Base-by-base conservation (phyloP, 805 yeast species). In the Ogataea siamensis region DNA sequence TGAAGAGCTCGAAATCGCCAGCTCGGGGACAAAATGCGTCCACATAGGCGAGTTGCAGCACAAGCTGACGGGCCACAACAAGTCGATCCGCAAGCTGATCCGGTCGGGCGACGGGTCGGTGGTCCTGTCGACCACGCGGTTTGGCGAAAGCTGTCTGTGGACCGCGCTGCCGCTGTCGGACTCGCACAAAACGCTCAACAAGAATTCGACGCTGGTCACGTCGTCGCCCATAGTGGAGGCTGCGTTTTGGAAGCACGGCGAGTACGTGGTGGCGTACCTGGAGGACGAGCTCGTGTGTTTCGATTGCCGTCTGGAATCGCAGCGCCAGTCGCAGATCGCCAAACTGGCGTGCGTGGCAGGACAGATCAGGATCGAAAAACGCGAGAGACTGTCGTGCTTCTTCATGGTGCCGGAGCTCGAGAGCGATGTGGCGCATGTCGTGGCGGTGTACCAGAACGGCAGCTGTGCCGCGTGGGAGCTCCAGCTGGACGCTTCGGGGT, bases 51-150 rank as follows among this genome's bases (percentile, higher is more conserved):
- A 45, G 5, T 47, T 79, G 7, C 63, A 68, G 16, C 71, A 79
- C 45, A 80, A 83, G 48, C 75, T 82, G 38, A 87, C 94, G 2
- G 98, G 98, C 1, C 96, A 88, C 55, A 74, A 78, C 39, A 88
- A 88, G 54, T 85, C 96, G 0, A 79, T 89, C 15, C 77, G 75
- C 47, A 71, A 69, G 33, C 58, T 89, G 3, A 64, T 76, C 12
- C 76, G 88, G 50, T 83, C 95, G 1, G 64, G 77, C 5, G 76
- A 78, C 51, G 91, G 89, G 23, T 64, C 70, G 18, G 71, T 83
- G 0, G 57, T 80, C 43, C 57, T 83, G 8, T 74, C 87, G 1
- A 59, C 71, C 9, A 74, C 83, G 6, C 63, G 87, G 45, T 83
- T 80, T 49, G 73, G 73, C 28, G 84, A 79, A 42, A 78, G 76